A percentile compares a stretch with the other conserved stretches of the same genome.
Evolutionary conservation across 768 basidiomycete species (phyloP).

Genomic region (Xanthoconium stramineum): DNA sequence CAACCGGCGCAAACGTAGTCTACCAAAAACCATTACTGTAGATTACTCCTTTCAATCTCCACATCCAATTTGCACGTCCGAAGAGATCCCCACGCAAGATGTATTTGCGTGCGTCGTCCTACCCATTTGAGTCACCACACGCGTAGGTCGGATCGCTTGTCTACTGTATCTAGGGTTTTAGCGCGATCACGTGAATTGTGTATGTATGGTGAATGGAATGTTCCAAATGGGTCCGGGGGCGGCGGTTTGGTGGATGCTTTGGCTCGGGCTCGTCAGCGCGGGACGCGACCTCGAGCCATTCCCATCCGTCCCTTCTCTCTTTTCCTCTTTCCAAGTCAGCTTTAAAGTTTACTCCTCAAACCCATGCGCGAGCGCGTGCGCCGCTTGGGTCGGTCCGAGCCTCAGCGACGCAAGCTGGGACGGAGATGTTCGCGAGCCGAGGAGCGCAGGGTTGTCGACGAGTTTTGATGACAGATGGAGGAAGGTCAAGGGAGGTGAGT

Average conservation of each 20-base stretch:
- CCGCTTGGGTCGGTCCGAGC: neutral
- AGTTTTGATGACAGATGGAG: neutral
- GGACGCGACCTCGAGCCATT: slow-evolving; percentile 32
- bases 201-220: neutral
- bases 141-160: too few species aligned
- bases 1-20: too few species aligned
- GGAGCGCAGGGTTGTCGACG: neutral
- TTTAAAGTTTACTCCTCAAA: slow-evolving; percentile 8
- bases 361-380: neutral
- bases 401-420: slow-evolving; percentile 1
- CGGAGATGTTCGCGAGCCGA: neutral
- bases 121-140: too few species aligned
- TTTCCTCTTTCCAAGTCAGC: slow-evolving; percentile 9
- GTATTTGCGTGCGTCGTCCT: too few species aligned
- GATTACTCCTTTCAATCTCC: too few species aligned
- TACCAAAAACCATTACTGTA: too few species aligned
- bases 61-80: too few species aligned
- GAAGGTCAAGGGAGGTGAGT: neutral
- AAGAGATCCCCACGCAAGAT: too few species aligned
- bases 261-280: slow-evolving; percentile 31
- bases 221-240: slow-evolving; percentile 33
- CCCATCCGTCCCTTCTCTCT: slow-evolving; percentile 10
- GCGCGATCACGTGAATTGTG: slow-evolving; percentile 24
- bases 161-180: too few species aligned
- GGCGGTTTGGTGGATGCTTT: slow-evolving; percentile 19